Evolutionary conservation across 805 yeast genomes (phyloP), one percentile per base, ranked within the genome.

Genomic region (Monosporozyma aerobia): DNA sequence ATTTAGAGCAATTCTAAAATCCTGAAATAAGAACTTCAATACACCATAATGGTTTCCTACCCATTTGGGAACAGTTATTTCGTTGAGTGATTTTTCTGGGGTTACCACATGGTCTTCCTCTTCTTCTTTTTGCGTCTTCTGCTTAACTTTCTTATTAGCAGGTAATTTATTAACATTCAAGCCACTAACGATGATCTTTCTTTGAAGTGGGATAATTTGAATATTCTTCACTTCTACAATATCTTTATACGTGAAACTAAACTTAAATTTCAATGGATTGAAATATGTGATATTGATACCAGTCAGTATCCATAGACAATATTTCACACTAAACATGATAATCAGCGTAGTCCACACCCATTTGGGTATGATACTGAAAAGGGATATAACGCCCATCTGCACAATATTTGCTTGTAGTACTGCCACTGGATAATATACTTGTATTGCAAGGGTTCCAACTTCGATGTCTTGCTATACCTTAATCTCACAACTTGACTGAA

Each of bases 201-300:
- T 62, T 35, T 61, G 57, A 22, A 58, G 49, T 4, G 57, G 60
- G 5, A 54, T 48, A 19, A 63, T 43, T 47, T 60, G 62, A 6
- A 64, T 19, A 13, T 59, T 55, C 25, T 52, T 51, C n/a, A 64
- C 44, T 10, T 51, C 19, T 4, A 57, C 22, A 10, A 49, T 53
- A 50, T 55, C 56, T 29, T 54, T 55, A 22, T 55, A 52, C 3
- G 40, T 32, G 9, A 64, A 39, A 8, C 56, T 46, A 13, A 62
- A 37, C 49, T 56, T 57, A 2, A 56, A 48, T 40, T 52, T 58
- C n/a, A 62, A 33, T 22, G 66, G 64, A 43, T 64, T 60, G 43
- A 62, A 50, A 48, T 53, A 57, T 7, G 43, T 37, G n/a, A 59
- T 52, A 7, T 59, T 53, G 3, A 59, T 10, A 1, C 65, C 66